A percentile compares a stretch with the other conserved stretches of the same genome.
These are phyloP conservation scores for Parachaetomium inaequale DNA, from an alignment of 495 filamentous ascomycete genomes.

Conservation along the genomic window DNA sequence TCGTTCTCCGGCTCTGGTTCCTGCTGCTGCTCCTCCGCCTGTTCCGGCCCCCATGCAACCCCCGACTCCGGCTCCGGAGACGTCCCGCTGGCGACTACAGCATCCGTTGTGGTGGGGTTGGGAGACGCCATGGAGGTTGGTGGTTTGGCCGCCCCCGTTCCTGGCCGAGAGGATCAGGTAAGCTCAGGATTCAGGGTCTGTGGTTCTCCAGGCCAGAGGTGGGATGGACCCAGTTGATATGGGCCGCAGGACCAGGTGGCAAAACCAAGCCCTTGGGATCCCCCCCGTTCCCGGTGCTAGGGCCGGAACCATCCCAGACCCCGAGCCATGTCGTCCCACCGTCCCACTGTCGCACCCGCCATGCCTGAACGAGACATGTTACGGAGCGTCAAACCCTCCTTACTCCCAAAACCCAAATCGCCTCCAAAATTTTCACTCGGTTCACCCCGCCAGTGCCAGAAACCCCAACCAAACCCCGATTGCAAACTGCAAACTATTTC, in stretches of 20 bases:
- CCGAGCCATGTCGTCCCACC: not conserved
- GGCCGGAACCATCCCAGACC: not conserved
- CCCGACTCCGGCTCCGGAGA: not conserved
- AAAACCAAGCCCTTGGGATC: not conserved
- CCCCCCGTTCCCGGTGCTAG: not conserved
- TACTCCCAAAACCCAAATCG: no score
- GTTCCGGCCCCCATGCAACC: not conserved
- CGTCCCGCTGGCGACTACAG: not conserved
- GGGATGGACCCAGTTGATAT: constrained; percentile 16
- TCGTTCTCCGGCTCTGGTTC: not conserved
- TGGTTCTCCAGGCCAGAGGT: not conserved
- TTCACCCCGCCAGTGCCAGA: no score
- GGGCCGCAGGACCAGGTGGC: not conserved
- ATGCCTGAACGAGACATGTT: not conserved
- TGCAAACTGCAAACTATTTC: no score
- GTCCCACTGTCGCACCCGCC: not conserved
- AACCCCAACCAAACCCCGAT: no score
- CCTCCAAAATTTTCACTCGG: no score
- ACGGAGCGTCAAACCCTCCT: no score
- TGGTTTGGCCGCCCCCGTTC: not conserved
- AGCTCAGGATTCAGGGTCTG: no score
- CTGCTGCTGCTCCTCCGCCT: not conserved
- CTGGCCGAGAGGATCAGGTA: not conserved
- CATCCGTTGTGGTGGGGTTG: not conserved
- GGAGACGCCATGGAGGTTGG: not conserved